phyloP scores from a whole-genome alignment of 169 alveolate genomes.

The Babesia ovis region DNA sequence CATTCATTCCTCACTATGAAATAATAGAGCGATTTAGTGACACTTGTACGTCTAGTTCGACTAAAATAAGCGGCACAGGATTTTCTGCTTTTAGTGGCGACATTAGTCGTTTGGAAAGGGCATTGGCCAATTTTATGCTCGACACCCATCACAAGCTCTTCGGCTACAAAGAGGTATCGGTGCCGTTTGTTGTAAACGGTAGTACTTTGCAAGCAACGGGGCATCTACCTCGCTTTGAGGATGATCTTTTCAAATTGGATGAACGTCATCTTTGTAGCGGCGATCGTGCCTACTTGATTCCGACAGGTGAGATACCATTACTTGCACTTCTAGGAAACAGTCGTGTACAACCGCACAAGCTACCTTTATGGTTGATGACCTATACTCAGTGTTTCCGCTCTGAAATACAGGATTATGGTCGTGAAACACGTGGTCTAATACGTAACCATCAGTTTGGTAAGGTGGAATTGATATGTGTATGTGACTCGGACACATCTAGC shows the following conservation, averaged over 20 bases:
- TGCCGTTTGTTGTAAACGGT: conserved; percentile 69
- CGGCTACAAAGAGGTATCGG: conserved; percentile 66
- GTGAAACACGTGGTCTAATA: conserved; percentile 74
- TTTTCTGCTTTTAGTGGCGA: conserved; percentile 55
- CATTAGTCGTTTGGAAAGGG: conserved; percentile 68
- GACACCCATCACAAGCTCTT: conserved; percentile 70
- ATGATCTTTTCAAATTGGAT: conserved; percentile 72
- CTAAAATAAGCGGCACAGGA: conserved; percentile 49
- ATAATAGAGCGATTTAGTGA: conserved; percentile 37
- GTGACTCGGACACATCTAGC: conserved; percentile 49
- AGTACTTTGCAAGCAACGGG: conserved; percentile 69
- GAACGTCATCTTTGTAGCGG: conserved; percentile 64
- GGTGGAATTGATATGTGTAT: conserved; percentile 71
- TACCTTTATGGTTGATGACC: conserved; percentile 71
- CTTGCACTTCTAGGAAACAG: conserved; percentile 65
- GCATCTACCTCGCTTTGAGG: conserved; percentile 78
- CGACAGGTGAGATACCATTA: conserved; percentile 79
- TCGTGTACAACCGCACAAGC: conserved; percentile 25
- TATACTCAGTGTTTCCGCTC: conserved; percentile 74
- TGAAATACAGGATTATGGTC: conserved; percentile 77
- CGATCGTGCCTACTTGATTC: conserved; percentile 76
- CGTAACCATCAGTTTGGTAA: conserved; percentile 78
- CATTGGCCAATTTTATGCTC: conserved; percentile 71
- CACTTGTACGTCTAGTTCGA: conserved; percentile 13
- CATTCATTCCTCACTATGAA: conserved; percentile 42